Evolutionary conservation across 140 eudicot genomes (phyloP), one percentile per base, ranked within the genome.

Genomic region (Bidens hawaiensis): DNA sequence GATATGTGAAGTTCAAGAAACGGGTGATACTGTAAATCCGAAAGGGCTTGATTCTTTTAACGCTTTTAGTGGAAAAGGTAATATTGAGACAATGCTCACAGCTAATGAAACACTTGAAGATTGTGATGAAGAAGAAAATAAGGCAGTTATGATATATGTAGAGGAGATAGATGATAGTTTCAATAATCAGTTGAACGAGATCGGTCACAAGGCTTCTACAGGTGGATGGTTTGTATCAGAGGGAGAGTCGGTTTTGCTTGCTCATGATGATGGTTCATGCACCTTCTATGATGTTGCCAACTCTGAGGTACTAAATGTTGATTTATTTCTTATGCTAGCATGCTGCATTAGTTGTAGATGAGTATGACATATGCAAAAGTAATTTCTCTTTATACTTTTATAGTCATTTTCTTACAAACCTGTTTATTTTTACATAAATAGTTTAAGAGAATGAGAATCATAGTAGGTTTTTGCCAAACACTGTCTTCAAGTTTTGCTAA

Each of bases 191-290:
- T 54, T 85, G 48, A 82, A 75, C 60, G 87, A 61, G 45, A 75
- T 93, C 9, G 95, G 99, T 6, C 28, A 66, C 64, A 88, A 93
- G 78, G 69, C 82, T 30, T 68, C 84, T 10, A 93, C 95, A 0
- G 96, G 94, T 53, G 99, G 99, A 42, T 93, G 99, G 96, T 85
- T 93, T 83, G 87, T 85, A 8, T 85, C 90, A 0, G 96, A 88
- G 61, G 99, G 96, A 50, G 96, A 93, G 74, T 81, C 96, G 0
- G 88, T 81, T 72, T 83, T 93, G 60, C 95, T 93, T 71, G 86
- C 94, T 66, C 96, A 88, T 40, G 85, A 79, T 76, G 99, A 88
- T 56, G 85, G 95, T 15, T 88, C 96, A 27, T 93, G 99, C 71
- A 76, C 95, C 36, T 83, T 78, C 58, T 85, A 88, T 68, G 96